phyloP scores from a whole-genome alignment of 129 eudicot species.

The Daucus carota region DNA sequence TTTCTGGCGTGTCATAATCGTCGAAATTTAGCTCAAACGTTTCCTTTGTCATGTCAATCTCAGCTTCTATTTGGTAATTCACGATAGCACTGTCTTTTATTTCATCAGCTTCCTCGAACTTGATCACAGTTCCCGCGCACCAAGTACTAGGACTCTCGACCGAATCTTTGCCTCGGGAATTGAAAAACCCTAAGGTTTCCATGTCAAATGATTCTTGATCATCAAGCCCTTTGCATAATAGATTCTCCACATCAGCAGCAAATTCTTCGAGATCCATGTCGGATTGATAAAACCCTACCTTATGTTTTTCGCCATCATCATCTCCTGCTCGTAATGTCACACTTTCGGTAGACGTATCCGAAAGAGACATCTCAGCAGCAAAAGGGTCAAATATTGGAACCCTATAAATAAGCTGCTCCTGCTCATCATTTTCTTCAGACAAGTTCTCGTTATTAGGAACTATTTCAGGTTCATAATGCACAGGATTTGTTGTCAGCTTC shows the following conservation, averaged over 20 bases:
- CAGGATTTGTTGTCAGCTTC: slow-evolving; percentile 7
- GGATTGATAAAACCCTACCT: slow-evolving; percentile 37
- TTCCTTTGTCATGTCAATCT: slow-evolving; percentile 41
- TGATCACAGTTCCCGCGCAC: slow-evolving; percentile 22
- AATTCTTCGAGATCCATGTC: slow-evolving; percentile 76
- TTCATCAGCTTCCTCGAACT: slow-evolving; percentile 43
- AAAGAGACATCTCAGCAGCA: slow-evolving; percentile 44
- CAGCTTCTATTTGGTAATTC: slow-evolving; percentile 13
- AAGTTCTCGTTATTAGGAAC: slow-evolving; percentile 32
- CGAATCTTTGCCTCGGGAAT: slow-evolving; percentile 21
- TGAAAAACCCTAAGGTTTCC: slow-evolving; percentile 48
- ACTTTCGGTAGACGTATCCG: slow-evolving; percentile 28
- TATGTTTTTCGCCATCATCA: slow-evolving; percentile 4
- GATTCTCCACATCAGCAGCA: slow-evolving; percentile 79
- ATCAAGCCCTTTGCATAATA: slow-evolving; percentile 59
- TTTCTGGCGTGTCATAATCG: slow-evolving; percentile 46
- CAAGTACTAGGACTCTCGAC: slow-evolving; percentile 2
- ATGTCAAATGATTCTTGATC: slow-evolving; percentile 56
- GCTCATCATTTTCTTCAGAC: slow-evolving; percentile 41
- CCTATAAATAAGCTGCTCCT: slow-evolving; percentile 55
- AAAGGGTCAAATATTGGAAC: slow-evolving; percentile 78
- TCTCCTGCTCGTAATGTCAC: background rate
- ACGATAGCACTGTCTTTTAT: background rate
- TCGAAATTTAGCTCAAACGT: slow-evolving; percentile 61
- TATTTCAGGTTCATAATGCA: slow-evolving; percentile 60